Conservation (phyloP, 75 land plant species). For the Sequoia sempervirens region DNA sequence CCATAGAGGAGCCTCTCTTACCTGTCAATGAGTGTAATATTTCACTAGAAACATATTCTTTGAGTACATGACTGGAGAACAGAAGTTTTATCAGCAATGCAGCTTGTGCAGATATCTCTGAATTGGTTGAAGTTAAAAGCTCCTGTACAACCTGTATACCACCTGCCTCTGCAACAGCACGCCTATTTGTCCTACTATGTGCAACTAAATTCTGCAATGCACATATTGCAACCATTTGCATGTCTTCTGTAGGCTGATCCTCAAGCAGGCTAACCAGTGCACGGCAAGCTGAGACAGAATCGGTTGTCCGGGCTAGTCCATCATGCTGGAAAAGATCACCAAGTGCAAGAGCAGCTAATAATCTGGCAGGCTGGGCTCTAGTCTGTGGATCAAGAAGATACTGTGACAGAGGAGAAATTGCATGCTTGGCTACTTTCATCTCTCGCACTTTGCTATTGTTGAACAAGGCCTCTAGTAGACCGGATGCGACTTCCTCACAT, state of each 20-base stretch:
- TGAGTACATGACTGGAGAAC: conserved; percentile 45
- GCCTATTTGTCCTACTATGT: conserved; percentile 45
- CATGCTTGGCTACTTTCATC: conserved; percentile 40
- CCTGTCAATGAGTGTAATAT: conserved; percentile 36
- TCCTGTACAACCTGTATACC: conserved; percentile 49
- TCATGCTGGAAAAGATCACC: conserved; percentile 48
- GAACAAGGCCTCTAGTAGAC: conserved; percentile 39
- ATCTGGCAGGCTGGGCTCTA: conserved; percentile 33
- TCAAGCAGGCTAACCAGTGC: conserved; percentile 49
- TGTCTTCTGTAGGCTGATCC: conserved; percentile 56
- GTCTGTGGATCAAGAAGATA: conserved; percentile 47
- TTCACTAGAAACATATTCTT: conserved; percentile 43
- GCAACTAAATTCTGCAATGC: conserved; percentile 42
- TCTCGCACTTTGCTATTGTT: conserved; percentile 47
- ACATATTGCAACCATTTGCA: conserved; percentile 54
- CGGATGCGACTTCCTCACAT: conserved; percentile 44
- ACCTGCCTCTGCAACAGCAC: conserved; percentile 55
- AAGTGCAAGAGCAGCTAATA: conserved; percentile 40
- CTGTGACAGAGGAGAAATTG: conserved; percentile 45
- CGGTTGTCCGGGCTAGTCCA: conserved; percentile 37
- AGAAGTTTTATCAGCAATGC: conserved; percentile 34
- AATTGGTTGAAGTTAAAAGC: conserved; percentile 28
- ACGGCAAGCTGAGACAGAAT: conserved; percentile 48
- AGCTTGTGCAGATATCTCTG: conserved; percentile 40
- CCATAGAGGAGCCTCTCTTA: conserved; percentile 12